These are phyloP conservation scores for Botrytis fabae DNA, from an alignment of 2,329 filamentous ascomycete species.

Conservation along the genomic window DNA sequence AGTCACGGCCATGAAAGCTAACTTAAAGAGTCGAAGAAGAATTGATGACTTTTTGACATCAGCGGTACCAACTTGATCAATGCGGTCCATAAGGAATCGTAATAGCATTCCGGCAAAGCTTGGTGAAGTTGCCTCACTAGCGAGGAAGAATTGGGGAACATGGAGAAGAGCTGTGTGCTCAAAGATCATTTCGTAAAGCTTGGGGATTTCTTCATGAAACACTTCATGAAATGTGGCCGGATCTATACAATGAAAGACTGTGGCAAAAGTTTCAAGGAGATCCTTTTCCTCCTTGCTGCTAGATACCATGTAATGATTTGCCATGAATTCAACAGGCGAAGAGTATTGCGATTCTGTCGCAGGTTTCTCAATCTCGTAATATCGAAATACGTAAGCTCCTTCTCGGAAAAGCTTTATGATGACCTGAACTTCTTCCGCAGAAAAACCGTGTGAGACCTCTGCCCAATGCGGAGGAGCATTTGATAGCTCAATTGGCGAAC, in stretches of 20 bases:
- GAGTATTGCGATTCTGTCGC: slow-evolving; percentile 70
- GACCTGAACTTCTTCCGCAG: slow-evolving; percentile 93
- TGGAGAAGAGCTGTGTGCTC: slow-evolving; percentile 92
- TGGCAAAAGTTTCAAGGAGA: slow-evolving; percentile 93
- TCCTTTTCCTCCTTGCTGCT: slow-evolving; percentile 97
- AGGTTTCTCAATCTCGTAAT: slow-evolving; percentile 88
- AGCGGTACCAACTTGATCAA: slow-evolving; percentile 89
- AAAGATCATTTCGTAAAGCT: slow-evolving; percentile 96
- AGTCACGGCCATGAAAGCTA: slow-evolving; percentile 99
- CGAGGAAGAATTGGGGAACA: slow-evolving; percentile 95
- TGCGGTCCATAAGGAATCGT: slow-evolving; percentile 94
- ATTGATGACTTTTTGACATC: slow-evolving; percentile 94
- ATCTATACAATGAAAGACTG: slow-evolving; percentile 97
- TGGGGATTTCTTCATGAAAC: slow-evolving; percentile 95
- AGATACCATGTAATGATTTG: slow-evolving; percentile 91
- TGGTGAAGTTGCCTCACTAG: slow-evolving; percentile 96
- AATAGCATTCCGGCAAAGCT: slow-evolving; percentile 98
- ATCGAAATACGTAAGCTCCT: slow-evolving; percentile 92
- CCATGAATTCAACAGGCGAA: slow-evolving; percentile 87
- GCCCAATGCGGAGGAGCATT: slow-evolving; percentile 89
- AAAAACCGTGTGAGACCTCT: slow-evolving; percentile 94
- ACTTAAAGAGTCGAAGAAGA: slow-evolving; percentile 88
- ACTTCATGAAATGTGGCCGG: slow-evolving; percentile 98
- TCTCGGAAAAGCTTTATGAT: slow-evolving; percentile 97
- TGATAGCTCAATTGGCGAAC: slow-evolving; percentile 67